Evolutionary conservation across 306 rosid species (phyloP).

Genomic region (Adenanthera pavonina): DNA sequence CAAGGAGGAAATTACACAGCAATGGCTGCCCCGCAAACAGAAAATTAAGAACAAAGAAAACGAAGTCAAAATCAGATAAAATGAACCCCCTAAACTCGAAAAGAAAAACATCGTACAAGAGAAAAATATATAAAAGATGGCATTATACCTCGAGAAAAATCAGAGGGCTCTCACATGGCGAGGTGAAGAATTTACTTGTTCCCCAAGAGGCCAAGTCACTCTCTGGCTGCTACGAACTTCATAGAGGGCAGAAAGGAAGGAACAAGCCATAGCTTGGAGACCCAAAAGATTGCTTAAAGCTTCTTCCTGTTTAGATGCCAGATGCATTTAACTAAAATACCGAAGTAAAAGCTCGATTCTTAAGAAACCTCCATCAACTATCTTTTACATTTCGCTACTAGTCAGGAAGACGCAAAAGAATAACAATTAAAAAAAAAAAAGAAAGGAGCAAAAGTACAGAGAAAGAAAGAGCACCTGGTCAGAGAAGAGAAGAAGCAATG

Average conservation of each 20-base stretch:
- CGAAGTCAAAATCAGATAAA: conserved; percentile 38
- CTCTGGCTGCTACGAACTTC: conserved; percentile 20
- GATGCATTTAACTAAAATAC: conserved; percentile 36
- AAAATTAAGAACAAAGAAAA: conserved; percentile 35
- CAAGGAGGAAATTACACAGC: conserved; percentile 37
- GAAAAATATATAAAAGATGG: conserved; percentile 12
- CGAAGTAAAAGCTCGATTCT: conserved; percentile 50
- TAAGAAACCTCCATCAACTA: conserved; percentile 39
- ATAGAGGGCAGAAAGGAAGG: conserved; percentile 12
- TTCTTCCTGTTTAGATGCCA: conserved; percentile 22
- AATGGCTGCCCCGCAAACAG: conserved; percentile 42
- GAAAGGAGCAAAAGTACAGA: conserved; percentile 40
- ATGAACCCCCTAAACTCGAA: background rate
- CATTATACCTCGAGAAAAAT: conserved; percentile 33
- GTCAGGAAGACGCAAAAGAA: conserved; percentile 37
- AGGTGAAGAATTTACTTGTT: conserved; percentile 25
- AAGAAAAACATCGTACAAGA: background rate
- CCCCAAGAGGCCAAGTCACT: conserved; percentile 36
- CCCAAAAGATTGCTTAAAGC: conserved; percentile 34
- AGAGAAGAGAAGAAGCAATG: conserved; percentile 53
- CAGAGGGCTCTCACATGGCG: conserved; percentile 32
- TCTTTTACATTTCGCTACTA: conserved; percentile 36
- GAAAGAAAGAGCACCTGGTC: conserved; percentile 53
- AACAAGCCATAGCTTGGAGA: conserved; percentile 24
- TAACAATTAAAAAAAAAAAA: conserved; percentile 26